Conservation (phyloP, 257 asterid species). For the Gardenia jasminoides region DNA sequence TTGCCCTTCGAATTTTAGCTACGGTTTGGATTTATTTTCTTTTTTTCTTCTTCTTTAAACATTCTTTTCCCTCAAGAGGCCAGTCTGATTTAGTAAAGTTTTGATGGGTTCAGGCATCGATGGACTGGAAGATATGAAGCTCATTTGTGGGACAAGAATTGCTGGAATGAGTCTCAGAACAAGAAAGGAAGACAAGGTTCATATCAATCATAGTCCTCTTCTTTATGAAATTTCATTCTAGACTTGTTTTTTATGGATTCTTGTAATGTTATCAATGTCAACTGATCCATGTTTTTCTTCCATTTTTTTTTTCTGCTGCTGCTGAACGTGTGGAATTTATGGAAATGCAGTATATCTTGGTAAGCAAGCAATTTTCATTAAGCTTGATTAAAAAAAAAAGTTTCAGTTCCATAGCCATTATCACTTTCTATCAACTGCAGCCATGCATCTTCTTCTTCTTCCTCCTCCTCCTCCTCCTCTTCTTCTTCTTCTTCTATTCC, state of each 20-base stretch:
- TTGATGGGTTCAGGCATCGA: constrained; percentile 50
- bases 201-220: background rate
- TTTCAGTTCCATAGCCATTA: background rate
- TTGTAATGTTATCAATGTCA: background rate
- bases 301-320: constrained; percentile 10
- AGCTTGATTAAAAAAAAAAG: background rate
- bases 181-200: constrained; percentile 97
- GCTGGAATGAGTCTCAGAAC: constrained; percentile 90
- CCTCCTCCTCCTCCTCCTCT: no score
- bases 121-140: constrained; percentile 95
- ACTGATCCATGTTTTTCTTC: background rate
- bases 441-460: background rate
- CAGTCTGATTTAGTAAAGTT: background rate
- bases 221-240: background rate
- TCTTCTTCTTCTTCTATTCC: no score
- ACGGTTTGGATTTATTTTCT: background rate
- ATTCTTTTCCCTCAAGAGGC: background rate
- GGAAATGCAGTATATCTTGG: constrained; percentile 76
- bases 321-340: constrained; percentile 22
- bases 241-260: background rate
- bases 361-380: constrained; percentile 7
- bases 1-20: background rate
- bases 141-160: constrained; percentile 90
- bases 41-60: background rate
- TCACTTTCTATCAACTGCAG: background rate